phyloP scores from a whole-genome alignment of 108 stramenopile genomes.

The Aurantiochytrium sp. region DNA sequence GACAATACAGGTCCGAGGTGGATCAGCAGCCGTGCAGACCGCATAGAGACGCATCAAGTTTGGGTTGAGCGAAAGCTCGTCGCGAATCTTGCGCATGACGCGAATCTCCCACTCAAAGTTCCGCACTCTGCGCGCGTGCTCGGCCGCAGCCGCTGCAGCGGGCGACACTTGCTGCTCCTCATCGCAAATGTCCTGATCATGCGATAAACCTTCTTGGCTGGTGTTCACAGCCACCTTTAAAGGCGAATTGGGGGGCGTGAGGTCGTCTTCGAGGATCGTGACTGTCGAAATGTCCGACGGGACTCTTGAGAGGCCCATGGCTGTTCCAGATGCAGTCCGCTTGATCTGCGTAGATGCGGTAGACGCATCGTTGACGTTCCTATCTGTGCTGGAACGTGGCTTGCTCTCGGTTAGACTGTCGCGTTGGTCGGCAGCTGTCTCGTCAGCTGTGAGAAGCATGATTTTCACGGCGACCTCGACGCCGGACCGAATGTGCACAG shows the following conservation, averaged over 20 bases:
- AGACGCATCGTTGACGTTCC: background rate
- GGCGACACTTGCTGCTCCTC: background rate
- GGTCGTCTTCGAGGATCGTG: background rate
- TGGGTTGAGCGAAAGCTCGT: background rate
- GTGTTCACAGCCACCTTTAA: background rate
- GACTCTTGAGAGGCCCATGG: background rate
- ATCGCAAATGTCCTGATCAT: background rate
- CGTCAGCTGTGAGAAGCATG: background rate
- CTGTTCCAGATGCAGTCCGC: background rate
- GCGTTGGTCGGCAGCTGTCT: background rate
- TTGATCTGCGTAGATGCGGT: background rate
- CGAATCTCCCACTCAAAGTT: constrained; percentile 8
- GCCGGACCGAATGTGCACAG: background rate
- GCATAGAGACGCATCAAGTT: background rate
- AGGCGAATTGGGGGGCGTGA: background rate
- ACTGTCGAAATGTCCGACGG: background rate
- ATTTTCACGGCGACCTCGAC: background rate
- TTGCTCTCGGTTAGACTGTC: background rate
- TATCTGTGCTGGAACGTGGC: background rate
- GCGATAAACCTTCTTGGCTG: background rate
- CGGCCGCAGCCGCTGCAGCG: background rate
- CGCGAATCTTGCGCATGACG: constrained; percentile 8
- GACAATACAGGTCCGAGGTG: background rate
- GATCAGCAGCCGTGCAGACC: background rate
- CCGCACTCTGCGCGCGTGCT: background rate